A percentile compares a stretch with the other conserved stretches of the same genome.
phyloP scores from a whole-genome alignment of 345 rosid species.

The Schrenkiella parvula region DNA sequence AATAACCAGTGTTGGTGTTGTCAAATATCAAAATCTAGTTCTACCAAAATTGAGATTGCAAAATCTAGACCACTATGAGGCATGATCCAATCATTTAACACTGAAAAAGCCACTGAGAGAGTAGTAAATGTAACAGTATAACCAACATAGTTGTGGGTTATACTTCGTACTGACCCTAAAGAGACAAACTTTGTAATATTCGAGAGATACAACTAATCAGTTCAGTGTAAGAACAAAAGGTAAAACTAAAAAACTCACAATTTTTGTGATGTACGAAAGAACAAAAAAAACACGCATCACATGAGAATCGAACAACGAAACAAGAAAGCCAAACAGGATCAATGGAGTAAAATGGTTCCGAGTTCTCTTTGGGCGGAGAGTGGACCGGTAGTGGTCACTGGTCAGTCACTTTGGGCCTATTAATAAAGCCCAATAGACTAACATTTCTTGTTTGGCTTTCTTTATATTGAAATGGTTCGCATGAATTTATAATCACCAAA shows the following conservation, averaged over 20 bases:
- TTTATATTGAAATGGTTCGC: not conserved
- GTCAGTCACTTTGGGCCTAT: not conserved
- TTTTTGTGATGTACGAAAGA: too few relatives aligned
- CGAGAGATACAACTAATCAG: constrained; percentile 6
- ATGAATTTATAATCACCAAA: not conserved
- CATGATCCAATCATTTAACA: constrained; percentile 18
- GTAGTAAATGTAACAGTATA: not conserved
- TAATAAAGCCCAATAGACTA: not conserved
- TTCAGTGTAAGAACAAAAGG: not conserved
- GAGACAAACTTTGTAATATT: not conserved
- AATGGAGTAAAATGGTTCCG: not conserved
- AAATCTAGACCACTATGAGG: not conserved
- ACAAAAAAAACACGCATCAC: too few relatives aligned
- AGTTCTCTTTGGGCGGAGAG: not conserved
- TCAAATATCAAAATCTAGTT: constrained; percentile 10
- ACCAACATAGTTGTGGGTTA: not conserved
- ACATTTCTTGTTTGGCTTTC: too few relatives aligned
- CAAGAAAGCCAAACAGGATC: not conserved
- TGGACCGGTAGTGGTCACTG: not conserved
- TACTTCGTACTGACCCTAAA: not conserved
- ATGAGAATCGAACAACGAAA: not conserved
- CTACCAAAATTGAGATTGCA: constrained; percentile 11
- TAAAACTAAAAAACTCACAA: not conserved
- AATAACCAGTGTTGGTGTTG: constrained; percentile 21
- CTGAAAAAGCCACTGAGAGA: not conserved